Base-by-base conservation (phyloP, 305 asterid genomes). In the Fraxinus baroniana region DNA sequence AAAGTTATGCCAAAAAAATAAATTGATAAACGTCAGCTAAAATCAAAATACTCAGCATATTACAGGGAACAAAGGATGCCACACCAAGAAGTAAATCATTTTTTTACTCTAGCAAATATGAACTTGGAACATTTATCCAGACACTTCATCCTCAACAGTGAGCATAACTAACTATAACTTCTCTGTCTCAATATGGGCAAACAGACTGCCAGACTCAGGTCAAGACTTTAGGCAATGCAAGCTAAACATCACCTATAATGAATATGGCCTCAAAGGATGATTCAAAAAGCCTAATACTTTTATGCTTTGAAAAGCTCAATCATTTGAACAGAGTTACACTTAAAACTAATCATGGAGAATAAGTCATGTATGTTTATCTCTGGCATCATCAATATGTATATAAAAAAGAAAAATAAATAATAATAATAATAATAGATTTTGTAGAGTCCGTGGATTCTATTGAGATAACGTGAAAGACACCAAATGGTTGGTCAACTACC, bases 401-500 rank as follows among this genome's bases (percentile, higher is more conserved):
- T 32, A 30, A 2, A 35, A 5, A 46, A 20, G 7, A 12, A 18
- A 33, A 3, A 33, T 33, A 33, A 33, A 33, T 33, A 33, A 33
- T 33, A 33, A 33, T 33, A 35, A 72, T 57, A 55, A n/a, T n/a
- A n/a, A n/a, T n/a, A n/a, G 62, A 57, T 77, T 17, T 68, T 12
- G 13, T 49, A 32, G 32, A 28, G 62, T 7, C 74, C 52, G 78
- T 13, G n/a, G 36, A 20, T 37, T 81, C 22, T 76, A 30, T 37
- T 64, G 24, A 37, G 57, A 52, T 15, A 46, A 62, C 60, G 12
- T 18, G 74, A 41, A 64, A 24, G 9, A 81, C 28, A 5, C 30
- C 24, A 1, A 49, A 78, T 55, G 70, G 77, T 68, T 57, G 13
- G 68, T 26, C 1, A 78, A 18, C 57, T 82, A 94, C 98, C 97